These are phyloP conservation scores for Aspergillus pseudotamarii DNA, from an alignment of 2,329 filamentous ascomycete species.

Conservation along the genomic window DNA sequence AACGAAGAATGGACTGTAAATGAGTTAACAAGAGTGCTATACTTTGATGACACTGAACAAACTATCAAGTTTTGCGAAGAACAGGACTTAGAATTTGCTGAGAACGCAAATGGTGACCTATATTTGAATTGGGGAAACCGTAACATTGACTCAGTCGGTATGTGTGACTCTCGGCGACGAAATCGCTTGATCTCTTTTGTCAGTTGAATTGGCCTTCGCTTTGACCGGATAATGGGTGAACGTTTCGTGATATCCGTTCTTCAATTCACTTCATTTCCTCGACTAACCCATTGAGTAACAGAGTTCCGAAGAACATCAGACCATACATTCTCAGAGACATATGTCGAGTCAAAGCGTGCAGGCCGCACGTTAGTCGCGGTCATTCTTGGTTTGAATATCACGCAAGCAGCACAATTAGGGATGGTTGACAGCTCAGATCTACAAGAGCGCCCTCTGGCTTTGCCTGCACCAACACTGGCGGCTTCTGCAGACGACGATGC, in stretches of 20 bases:
- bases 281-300: slow-evolving; percentile 28
- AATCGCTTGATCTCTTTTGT: slow-evolving; percentile 22
- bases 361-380: slow-evolving; percentile 59
- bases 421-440: slow-evolving; percentile 51
- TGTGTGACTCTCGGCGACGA: slow-evolving; percentile 26
- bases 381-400: slow-evolving; percentile 58
- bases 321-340: slow-evolving; percentile 56
- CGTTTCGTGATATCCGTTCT: neutral
- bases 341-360: slow-evolving; percentile 62
- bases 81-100: slow-evolving; percentile 55
- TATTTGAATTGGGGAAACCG: slow-evolving; percentile 56
- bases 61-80: slow-evolving; percentile 56
- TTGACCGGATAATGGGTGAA: neutral
- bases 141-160: slow-evolving; percentile 52
- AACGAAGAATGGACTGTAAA: slow-evolving; percentile 61
- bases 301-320: slow-evolving; percentile 49
- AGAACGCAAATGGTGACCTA: slow-evolving; percentile 47
- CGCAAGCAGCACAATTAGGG: slow-evolving; percentile 52
- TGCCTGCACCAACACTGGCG: slow-evolving; percentile 30
- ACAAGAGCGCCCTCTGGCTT: slow-evolving; percentile 25
- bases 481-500: slow-evolving; percentile 36
- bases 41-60: slow-evolving; percentile 59
- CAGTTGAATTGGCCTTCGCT: slow-evolving; percentile 6
- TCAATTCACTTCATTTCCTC: neutral
- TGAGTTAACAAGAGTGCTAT: slow-evolving; percentile 54